phyloP scores from a whole-genome alignment of 192 early-diverging fungal species.

The Coemansia sp. region DNA sequence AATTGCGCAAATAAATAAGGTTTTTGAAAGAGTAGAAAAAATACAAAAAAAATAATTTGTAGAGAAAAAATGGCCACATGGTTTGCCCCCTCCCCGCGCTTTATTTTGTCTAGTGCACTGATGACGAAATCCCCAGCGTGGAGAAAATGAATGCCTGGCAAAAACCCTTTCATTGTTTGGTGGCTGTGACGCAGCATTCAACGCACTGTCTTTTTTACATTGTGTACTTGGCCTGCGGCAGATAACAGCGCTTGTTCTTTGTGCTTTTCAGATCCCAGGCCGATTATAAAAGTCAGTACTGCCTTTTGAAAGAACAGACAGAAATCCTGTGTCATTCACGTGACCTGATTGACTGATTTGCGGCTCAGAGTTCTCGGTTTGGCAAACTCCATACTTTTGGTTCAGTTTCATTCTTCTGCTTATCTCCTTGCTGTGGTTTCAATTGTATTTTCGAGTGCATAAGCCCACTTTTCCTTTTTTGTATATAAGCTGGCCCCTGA shows the following conservation, averaged over 20 bases:
- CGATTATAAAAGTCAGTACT: background rate
- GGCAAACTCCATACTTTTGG: background rate
- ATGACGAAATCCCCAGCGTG: constrained; percentile 7
- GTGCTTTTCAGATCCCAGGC: background rate
- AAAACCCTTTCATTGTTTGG: background rate
- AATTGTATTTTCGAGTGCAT: background rate
- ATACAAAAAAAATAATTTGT: constrained; percentile 3
- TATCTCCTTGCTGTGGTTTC: background rate
- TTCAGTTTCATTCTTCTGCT: background rate
- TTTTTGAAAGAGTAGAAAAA: background rate
- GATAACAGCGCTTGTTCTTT: background rate
- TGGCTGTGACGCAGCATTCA: background rate
- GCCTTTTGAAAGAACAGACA: too few relatives aligned
- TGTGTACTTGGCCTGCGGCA: background rate
- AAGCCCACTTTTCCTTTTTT: background rate
- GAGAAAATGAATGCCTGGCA: background rate
- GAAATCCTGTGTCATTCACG: too few relatives aligned
- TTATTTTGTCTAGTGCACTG: background rate
- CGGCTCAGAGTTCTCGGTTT: too few relatives aligned
- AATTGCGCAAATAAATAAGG: background rate
- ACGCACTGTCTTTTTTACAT: background rate
- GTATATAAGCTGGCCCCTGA: background rate
- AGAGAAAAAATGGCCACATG: constrained; percentile 6
- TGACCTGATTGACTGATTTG: too few relatives aligned
- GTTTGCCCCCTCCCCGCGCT: background rate